Percentiles rank a stretch among this genome's conserved stretches.
Evolutionary conservation across 805 yeast species (phyloP).

Genomic region (Nakazawaea sp.): DNA sequence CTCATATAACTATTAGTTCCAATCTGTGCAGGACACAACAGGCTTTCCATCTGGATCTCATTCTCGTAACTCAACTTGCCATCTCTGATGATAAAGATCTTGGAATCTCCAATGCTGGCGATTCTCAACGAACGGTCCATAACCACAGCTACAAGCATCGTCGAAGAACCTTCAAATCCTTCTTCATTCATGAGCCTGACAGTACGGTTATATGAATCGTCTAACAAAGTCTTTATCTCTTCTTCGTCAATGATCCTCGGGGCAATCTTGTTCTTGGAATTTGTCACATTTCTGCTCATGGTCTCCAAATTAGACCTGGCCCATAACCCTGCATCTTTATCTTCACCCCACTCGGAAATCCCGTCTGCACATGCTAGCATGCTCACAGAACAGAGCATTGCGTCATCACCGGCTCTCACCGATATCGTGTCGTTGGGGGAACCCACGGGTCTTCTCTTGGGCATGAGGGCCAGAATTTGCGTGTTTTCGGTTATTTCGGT

Average conservation of each 20-base stretch:
- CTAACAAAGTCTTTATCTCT: constrained; percentile 36
- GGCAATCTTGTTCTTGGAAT: constrained; percentile 35
- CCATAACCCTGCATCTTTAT: constrained; percentile 44
- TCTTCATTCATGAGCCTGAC: constrained; percentile 44
- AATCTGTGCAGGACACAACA: constrained; percentile 45
- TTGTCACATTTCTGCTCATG: constrained; percentile 30
- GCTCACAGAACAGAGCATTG: constrained; percentile 47
- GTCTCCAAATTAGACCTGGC: constrained; percentile 47
- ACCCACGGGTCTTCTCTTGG: constrained; percentile 44
- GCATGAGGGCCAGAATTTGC: constrained; percentile 33
- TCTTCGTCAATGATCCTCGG: constrained; percentile 20
- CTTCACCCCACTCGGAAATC: constrained; percentile 46
- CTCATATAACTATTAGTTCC: constrained; percentile 39
- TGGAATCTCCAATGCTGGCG: constrained; percentile 47
- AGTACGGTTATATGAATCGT: constrained; percentile 40
- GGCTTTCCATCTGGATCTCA: constrained; percentile 38
- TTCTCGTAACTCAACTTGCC: constrained; percentile 35
- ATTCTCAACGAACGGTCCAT: constrained; percentile 38
- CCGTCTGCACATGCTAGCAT: constrained; percentile 52
- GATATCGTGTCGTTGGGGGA: constrained; percentile 46
- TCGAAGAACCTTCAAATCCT: constrained; percentile 40
- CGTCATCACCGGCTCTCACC: constrained; percentile 50
- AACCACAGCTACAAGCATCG: constrained; percentile 40
- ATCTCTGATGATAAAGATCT: constrained; percentile 38
- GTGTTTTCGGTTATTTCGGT: constrained; percentile 45